These are phyloP conservation scores for Ceratocystis cacaofunesta DNA, from an alignment of 2,329 filamentous ascomycete genomes.

Conservation along the genomic window DNA sequence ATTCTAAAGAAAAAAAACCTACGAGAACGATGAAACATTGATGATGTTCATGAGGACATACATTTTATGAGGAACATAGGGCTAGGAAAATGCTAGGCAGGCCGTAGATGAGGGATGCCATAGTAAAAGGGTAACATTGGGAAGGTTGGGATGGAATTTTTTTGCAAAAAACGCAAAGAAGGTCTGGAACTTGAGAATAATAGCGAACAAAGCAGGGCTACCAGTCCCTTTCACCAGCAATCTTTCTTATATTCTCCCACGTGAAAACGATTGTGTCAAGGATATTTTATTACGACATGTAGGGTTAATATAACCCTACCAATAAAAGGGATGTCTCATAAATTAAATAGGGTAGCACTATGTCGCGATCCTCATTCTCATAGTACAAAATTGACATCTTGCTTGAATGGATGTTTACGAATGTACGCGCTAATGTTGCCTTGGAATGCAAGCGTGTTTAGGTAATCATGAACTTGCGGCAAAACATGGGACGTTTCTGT, in stretches of 20 bases:
- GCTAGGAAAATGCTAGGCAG: slow-evolving; percentile 6
- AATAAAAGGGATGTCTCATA: no score
- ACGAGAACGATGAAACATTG: slow-evolving; percentile 10
- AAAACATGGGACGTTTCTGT: slow-evolving; percentile 33
- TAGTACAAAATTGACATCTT: slow-evolving; percentile 21
- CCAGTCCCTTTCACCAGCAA: slow-evolving; percentile 10
- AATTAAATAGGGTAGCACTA: neutral
- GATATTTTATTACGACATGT: no score
- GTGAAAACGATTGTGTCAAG: neutral
- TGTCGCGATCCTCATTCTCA: neutral
- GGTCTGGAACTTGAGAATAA: slow-evolving; percentile 4
- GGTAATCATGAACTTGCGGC: slow-evolving; percentile 45
- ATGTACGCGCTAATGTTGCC: slow-evolving; percentile 50
- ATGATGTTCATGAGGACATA: slow-evolving; percentile 17
- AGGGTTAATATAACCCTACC: no score
- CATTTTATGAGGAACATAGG: slow-evolving; percentile 18
- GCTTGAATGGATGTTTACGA: slow-evolving; percentile 33
- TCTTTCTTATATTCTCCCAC: neutral
- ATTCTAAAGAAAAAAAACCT: slow-evolving; percentile 13
- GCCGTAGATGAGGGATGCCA: slow-evolving; percentile 8
- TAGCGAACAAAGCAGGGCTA: slow-evolving; percentile 7
- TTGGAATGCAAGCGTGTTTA: slow-evolving; percentile 40
- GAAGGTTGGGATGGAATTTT: neutral
- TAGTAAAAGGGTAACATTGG: slow-evolving; percentile 6
- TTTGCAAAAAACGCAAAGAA: neutral